Evolutionary conservation across 352 stramenopile species (phyloP).

Genomic region (Phytophthora kernoviae): DNA sequence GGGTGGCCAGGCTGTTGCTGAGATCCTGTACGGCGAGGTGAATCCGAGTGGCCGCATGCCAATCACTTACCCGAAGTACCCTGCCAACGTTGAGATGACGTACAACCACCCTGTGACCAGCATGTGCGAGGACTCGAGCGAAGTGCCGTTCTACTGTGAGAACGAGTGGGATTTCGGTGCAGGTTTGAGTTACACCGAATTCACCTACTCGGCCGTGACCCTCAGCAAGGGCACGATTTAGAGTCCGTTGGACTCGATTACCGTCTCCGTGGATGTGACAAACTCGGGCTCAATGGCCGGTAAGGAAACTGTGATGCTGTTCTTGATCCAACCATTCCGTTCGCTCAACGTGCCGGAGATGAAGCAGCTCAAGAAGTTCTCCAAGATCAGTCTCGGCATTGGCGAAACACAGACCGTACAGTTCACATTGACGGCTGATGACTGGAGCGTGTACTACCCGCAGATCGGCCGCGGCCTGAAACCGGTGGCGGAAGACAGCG

Average conservation of each 20-base stretch:
- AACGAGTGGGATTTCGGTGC: slow-evolving; percentile 60
- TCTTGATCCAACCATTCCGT: slow-evolving; percentile 61
- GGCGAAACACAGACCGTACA: slow-evolving; percentile 10
- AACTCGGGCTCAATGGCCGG: slow-evolving; percentile 53
- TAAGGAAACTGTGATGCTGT: slow-evolving; percentile 72
- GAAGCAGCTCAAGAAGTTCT: slow-evolving; percentile 74
- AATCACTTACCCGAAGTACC: slow-evolving; percentile 70
- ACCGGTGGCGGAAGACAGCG: slow-evolving; percentile 31
- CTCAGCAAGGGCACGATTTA: slow-evolving; percentile 23
- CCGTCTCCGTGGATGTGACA: slow-evolving; percentile 17
- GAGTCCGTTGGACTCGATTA: slow-evolving; percentile 16
- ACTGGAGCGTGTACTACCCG: slow-evolving; percentile 45
- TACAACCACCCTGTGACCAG: slow-evolving; percentile 62
- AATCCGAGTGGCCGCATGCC: slow-evolving; percentile 3
- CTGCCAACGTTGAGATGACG: slow-evolving; percentile 44
- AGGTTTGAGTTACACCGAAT: slow-evolving; percentile 68
- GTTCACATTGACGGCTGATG: slow-evolving; percentile 22
- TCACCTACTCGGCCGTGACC: slow-evolving; percentile 44
- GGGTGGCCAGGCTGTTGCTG: slow-evolving; percentile 69
- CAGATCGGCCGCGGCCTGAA: slow-evolving; percentile 48
- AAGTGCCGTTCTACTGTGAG: slow-evolving; percentile 32
- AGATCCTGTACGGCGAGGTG: slow-evolving; percentile 48
- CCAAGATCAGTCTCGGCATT: slow-evolving; percentile 52
- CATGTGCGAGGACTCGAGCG: slow-evolving; percentile 23
- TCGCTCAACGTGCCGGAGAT: slow-evolving; percentile 57